These are phyloP conservation scores for Groenewaldozyma sp. DNA, from an alignment of 1,139 yeast species.

Conservation along the genomic window DNA sequence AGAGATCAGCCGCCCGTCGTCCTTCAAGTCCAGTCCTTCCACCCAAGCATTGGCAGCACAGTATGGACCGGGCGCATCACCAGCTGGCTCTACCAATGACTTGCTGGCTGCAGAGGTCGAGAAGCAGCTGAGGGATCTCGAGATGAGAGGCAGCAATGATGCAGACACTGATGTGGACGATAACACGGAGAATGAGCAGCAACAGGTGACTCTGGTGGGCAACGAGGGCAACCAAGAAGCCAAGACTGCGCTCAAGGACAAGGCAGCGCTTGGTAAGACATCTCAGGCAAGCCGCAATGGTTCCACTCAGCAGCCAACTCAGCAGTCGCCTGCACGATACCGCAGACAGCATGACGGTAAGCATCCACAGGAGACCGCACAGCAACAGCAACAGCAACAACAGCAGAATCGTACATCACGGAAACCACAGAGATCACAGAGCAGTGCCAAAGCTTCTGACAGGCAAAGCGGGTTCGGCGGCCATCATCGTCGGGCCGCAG, in stretches of 20 bases:
- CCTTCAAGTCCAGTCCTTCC: conserved; percentile 13
- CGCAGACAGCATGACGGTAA: neutral
- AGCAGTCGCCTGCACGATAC: neutral
- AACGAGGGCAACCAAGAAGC: neutral
- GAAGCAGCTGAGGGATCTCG: too few relatives aligned
- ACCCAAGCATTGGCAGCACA: conserved; percentile 10
- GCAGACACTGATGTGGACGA: neutral
- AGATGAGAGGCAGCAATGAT: neutral
- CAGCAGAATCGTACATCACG: neutral
- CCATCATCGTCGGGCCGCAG: conserved; percentile 20
- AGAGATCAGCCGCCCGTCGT: conserved; percentile 27
- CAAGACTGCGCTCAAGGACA: neutral
- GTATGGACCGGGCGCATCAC: neutral
- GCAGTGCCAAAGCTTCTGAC: neutral
- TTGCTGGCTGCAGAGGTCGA: neutral
- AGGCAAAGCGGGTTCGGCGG: neutral
- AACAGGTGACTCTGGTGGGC: too few relatives aligned
- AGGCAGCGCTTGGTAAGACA: neutral
- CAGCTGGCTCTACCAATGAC: neutral
- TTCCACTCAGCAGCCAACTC: neutral
- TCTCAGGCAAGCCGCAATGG: neutral
- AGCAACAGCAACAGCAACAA: neutral
- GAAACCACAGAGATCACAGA: neutral
- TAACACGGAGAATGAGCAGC: neutral
- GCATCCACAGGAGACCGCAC: neutral